phyloP scores from a whole-genome alignment of 2,329 filamentous ascomycete species.

The Microsporum ferrugineum region DNA sequence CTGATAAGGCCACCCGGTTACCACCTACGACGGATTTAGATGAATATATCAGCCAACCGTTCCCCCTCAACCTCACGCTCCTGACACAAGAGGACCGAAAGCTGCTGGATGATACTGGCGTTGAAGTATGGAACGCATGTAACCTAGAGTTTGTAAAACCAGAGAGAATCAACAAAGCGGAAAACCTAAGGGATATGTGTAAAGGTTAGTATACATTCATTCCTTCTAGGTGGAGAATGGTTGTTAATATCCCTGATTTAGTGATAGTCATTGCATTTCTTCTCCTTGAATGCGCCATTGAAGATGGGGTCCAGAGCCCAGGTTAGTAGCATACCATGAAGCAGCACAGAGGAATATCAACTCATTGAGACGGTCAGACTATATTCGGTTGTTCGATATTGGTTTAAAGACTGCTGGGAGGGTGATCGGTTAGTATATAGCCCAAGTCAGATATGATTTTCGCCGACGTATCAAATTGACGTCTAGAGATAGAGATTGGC shows the following conservation, averaged over 20 bases:
- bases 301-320: neutral
- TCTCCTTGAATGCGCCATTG: conserved; percentile 48
- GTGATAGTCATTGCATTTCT: conserved; percentile 53
- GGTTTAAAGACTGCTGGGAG: conserved; percentile 52
- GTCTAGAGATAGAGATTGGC: conserved; percentile 32
- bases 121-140: conserved; percentile 31
- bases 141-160: conserved; percentile 14
- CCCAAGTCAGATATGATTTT: neutral
- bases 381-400: conserved; percentile 52
- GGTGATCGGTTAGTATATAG: neutral
- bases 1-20: no score
- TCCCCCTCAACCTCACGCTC: neutral
- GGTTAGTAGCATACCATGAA: conserved; percentile 2
- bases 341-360: neutral
- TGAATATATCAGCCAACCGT: neutral
- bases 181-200: neutral
- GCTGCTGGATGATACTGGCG: conserved; percentile 24
- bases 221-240: neutral
- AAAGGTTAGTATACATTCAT: neutral
- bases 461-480: neutral
- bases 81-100: neutral
- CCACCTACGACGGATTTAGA: neutral
- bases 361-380: neutral
- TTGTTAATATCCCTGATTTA: conserved; percentile 12
- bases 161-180: conserved; percentile 14